phyloP scores from a whole-genome alignment of 345 rosid genomes.

The Luvunga scandens region DNA sequence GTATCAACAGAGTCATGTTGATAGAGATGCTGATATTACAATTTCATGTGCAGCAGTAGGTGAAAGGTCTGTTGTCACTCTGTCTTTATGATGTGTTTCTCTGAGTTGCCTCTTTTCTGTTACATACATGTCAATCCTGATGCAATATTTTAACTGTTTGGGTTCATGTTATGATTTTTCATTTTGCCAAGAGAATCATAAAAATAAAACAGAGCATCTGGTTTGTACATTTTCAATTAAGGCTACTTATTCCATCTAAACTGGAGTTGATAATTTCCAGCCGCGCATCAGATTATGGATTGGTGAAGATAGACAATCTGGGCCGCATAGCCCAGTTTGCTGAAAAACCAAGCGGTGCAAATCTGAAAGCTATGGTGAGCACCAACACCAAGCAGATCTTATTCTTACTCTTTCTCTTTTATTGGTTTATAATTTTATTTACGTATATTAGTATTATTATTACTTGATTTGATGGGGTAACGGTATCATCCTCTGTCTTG shows the following conservation, averaged over 20 bases:
- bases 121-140: not conserved
- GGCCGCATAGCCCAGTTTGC: conserved; percentile 70
- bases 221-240: not conserved
- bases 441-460: not conserved
- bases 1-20: conserved; percentile 64
- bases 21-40: conserved; percentile 78
- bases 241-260: conserved; percentile 11
- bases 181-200: not conserved
- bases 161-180: not conserved
- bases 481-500: not conserved
- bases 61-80: conserved; percentile 50
- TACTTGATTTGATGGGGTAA: not conserved
- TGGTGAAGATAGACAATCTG: conserved; percentile 69
- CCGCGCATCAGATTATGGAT: conserved; percentile 90
- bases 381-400: not conserved
- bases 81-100: not conserved
- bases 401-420: not conserved
- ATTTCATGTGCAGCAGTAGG: conserved; percentile 73
- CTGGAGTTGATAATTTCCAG: conserved; percentile 37
- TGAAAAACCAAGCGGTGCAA: conserved; percentile 79
- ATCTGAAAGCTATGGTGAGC: conserved; percentile 81
- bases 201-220: not conserved
- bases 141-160: not conserved
- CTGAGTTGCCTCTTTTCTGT: not conserved
- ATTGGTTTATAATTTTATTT: not conserved